phyloP scores from a whole-genome alignment of 2,329 filamentous ascomycete species.

The Diplodia mutila region DNA sequence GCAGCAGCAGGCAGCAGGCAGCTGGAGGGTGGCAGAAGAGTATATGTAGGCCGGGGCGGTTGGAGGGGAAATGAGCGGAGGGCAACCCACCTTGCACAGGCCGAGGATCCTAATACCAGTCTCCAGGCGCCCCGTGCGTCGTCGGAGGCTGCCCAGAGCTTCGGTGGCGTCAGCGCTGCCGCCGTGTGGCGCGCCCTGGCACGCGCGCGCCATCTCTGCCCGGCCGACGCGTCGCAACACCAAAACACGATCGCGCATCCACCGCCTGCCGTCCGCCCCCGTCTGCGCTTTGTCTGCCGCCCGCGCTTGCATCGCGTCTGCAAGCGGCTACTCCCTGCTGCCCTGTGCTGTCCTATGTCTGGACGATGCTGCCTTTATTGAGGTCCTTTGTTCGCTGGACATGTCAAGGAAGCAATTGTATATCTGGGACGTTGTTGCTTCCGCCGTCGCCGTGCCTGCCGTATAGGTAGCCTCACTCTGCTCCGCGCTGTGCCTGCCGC shows the following conservation, averaged over 20 bases:
- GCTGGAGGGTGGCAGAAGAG: neutral
- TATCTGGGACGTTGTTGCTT: conserved; percentile 15
- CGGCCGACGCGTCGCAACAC: conserved; percentile 17
- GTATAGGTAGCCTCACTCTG: neutral
- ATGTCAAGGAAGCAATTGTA: conserved; percentile 25
- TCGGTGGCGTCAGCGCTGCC: conserved; percentile 6
- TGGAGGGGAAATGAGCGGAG: conserved; percentile 27
- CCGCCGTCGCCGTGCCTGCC: conserved; percentile 15
- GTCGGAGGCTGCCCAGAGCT: neutral
- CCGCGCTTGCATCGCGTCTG: conserved; percentile 7
- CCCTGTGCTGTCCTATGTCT: conserved; percentile 14
- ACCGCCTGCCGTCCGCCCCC: neutral
- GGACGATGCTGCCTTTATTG: conserved; percentile 26
- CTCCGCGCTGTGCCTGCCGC: neutral
- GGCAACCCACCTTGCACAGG: conserved; percentile 10
- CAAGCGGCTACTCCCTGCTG: conserved; percentile 14
- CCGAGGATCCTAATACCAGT: conserved; percentile 15
- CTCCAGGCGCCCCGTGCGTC: conserved; percentile 15
- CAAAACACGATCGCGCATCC: conserved; percentile 15
- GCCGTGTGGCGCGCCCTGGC: too few species aligned
- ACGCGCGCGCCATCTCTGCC: neutral
- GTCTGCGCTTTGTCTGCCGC: neutral
- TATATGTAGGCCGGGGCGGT: conserved; percentile 18
- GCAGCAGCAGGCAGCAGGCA: neutral
- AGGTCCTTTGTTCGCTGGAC: conserved; percentile 25